Percentiles rank a stretch among this genome's conserved stretches.
Evolutionary conservation across 163 green algal genomes (phyloP).

Genomic region (Chlorella variabilis): DNA sequence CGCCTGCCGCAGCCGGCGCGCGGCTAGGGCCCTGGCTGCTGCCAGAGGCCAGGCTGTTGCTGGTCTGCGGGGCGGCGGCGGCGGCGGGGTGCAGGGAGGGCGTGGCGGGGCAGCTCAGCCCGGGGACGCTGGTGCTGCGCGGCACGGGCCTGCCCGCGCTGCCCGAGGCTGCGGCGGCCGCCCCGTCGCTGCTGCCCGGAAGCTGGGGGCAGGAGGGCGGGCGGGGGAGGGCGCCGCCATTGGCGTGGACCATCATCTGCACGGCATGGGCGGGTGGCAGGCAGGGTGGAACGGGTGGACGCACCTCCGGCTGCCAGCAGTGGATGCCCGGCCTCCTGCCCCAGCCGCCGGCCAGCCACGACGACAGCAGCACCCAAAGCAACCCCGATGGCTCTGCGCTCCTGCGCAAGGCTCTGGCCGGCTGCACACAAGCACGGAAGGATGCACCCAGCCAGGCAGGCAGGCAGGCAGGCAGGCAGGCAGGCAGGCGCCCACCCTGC

Average conservation of each 20-base stretch:
- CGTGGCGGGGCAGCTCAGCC: constrained; percentile 19
- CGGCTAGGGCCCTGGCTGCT: neutral
- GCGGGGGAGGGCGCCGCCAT: constrained; percentile 18
- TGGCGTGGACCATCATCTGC: constrained; percentile 23
- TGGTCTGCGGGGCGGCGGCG: neutral
- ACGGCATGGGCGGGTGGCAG: neutral
- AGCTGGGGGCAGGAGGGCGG: constrained; percentile 16
- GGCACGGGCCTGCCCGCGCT: neutral
- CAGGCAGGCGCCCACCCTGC: constrained; percentile 1
- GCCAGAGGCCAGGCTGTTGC: neutral
- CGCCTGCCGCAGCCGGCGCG: too few species aligned
- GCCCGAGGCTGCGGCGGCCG: neutral
- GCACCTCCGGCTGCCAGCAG: too few species aligned
- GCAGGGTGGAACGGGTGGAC: too few species aligned
- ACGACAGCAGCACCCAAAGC: too few species aligned
- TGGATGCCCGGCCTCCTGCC: too few species aligned
- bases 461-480: too few species aligned
- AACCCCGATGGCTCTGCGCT: too few species aligned
- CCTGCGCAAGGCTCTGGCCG: too few species aligned
- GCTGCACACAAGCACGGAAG: too few species aligned
- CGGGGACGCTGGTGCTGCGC: neutral
- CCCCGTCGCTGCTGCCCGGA: neutral
- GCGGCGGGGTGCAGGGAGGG: neutral
- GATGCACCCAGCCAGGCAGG: too few species aligned
- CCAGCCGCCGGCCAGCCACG: too few species aligned